These are phyloP conservation scores for Saccharum hybrid DNA, from an alignment of 202 grass and related monocot species.

Conservation along the genomic window DNA sequence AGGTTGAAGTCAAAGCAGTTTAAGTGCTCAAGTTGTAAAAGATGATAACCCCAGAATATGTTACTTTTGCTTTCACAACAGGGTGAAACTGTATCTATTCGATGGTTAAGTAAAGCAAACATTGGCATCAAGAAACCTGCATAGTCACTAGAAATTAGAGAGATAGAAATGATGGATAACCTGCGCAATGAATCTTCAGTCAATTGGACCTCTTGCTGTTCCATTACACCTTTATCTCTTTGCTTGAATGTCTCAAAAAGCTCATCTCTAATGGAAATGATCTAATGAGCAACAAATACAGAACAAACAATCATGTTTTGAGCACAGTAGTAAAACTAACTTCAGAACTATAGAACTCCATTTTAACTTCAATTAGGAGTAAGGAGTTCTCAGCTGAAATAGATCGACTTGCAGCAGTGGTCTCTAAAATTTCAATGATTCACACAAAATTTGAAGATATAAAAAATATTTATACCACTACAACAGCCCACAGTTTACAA, in stretches of 20 bases:
- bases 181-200: slow-evolving; percentile 81
- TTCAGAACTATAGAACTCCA: slow-evolving; percentile 20
- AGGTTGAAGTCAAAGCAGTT: background rate
- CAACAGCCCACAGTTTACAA: background rate
- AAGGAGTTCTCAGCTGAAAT: slow-evolving; percentile 15
- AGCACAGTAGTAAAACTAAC: slow-evolving; percentile 31
- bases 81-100: background rate
- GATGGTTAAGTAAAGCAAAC: background rate
- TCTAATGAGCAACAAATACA: slow-evolving; percentile 58
- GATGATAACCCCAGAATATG: background rate
- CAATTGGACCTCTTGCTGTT: slow-evolving; percentile 77
- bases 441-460: background rate
- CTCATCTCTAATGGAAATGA: slow-evolving; percentile 92
- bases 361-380: background rate
- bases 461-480: background rate
- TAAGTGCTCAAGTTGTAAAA: background rate
- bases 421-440: slow-evolving; percentile 34
- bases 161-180: slow-evolving; percentile 40
- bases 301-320: slow-evolving; percentile 34
- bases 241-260: slow-evolving; percentile 95
- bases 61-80: background rate
- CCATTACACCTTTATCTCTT: slow-evolving; percentile 87
- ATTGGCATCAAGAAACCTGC: slow-evolving; percentile 23
- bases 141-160: slow-evolving; percentile 8
- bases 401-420: background rate